phyloP scores from a whole-genome alignment of 768 basidiomycete genomes.

The Saitozyma sp. region DNA sequence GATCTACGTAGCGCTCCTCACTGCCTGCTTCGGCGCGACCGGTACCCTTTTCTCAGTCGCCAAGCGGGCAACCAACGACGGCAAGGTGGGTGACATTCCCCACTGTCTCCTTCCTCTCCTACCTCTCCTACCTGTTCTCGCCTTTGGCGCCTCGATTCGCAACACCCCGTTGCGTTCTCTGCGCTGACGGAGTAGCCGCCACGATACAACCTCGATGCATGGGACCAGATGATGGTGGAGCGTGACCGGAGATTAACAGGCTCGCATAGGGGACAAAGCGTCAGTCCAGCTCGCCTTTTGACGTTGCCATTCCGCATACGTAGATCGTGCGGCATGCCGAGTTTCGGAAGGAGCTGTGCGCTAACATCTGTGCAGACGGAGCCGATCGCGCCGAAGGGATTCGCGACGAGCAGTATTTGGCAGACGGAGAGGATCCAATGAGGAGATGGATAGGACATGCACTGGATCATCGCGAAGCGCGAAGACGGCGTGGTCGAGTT shows the following conservation, averaged over 20 bases:
- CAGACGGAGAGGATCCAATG: slow-evolving; percentile 60
- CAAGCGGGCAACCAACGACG: slow-evolving; percentile 77
- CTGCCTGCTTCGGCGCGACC: slow-evolving; percentile 83
- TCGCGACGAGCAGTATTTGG: slow-evolving; percentile 74
- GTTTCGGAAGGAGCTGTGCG: neutral
- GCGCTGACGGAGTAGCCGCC: slow-evolving; percentile 61
- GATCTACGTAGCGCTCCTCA: slow-evolving; percentile 66
- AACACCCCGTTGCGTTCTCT: slow-evolving; percentile 1
- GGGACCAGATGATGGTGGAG: slow-evolving; percentile 97
- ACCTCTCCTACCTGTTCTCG: neutral
- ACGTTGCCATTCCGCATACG: neutral
- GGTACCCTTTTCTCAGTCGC: slow-evolving; percentile 82
- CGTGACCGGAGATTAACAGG: slow-evolving; percentile 86
- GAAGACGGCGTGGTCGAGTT: no score
- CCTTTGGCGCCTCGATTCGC: neutral
- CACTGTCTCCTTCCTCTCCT: neutral
- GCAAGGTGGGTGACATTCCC: slow-evolving; percentile 66
- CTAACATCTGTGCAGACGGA: slow-evolving; percentile 59
- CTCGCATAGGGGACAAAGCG: slow-evolving; percentile 78
- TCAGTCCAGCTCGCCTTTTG: slow-evolving; percentile 54
- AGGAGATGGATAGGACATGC: no score
- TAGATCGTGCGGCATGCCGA: neutral
- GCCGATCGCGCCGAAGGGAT: slow-evolving; percentile 67
- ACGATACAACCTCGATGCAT: slow-evolving; percentile 79
- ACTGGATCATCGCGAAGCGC: no score